Evolutionary conservation across 495 filamentous ascomycete species (phyloP), one percentile per base, ranked within the genome.

Genomic region (Tuber brumale): DNA sequence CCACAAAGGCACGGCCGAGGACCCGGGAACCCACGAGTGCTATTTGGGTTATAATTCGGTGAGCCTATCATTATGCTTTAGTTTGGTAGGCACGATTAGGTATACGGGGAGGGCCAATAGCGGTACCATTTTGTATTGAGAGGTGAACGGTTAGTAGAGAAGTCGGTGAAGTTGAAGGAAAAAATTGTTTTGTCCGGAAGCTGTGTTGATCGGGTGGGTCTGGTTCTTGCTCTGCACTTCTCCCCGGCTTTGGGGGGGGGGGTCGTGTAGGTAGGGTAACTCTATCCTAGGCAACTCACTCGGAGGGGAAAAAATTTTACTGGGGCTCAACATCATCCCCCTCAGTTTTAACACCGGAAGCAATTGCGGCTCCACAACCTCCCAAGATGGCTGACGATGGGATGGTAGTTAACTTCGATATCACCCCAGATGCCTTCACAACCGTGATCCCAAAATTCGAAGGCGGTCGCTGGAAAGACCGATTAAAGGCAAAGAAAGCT

Each of bases 21-120:
- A 97, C 95, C 81, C 95, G 93, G 76, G 90, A 87, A 86, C 94
- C 95, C 82, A 93, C 91, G 76, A 98, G 78, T 87, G 97, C 89
- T 85, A 97, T 92, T 89, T 97, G 94, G 75, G 92, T 91, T 86
- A 99, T 91, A 84, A 97, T 91, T 84, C 94, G 92, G 86, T 99
- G 94, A 83, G 95, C 95, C 95, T 99, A 82, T 14, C 72, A 61
- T 31, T 27, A 3, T 31, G 12, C n/a, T 61, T 61, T 31, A 66
- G 57, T 27, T 66, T 5, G 8, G 57, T 19, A 66, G 12, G 57
- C 14, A 66, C 27, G 3, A 66, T 66, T 66, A 35, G 23, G 37
- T 43, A 48, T 61, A n/a, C 42, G 21, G 21, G 9, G 35, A 19
- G 37, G n/a, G n/a, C 4, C 3, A 61, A 70, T 14, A 45, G 46